Evolutionary conservation across 2,329 filamentous ascomycete species (phyloP).

Genomic region (Helminthosporium solani): DNA sequence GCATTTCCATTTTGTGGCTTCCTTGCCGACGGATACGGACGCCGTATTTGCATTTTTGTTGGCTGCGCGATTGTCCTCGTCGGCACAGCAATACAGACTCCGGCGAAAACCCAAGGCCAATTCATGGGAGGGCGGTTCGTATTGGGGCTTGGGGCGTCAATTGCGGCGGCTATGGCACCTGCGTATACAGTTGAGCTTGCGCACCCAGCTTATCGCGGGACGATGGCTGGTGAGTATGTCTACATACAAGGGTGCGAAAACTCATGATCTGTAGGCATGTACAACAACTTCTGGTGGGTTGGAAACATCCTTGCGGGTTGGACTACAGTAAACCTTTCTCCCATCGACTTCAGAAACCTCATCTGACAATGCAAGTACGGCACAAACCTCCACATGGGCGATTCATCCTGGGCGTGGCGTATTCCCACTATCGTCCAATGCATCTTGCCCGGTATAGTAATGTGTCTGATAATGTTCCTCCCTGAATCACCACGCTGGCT

Average conservation of each 20-base stretch:
- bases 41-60: constrained; percentile 58
- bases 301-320: constrained; percentile 30
- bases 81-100: constrained; percentile 54
- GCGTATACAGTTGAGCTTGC: constrained; percentile 62
- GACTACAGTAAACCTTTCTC: not conserved
- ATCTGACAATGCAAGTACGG: constrained; percentile 20
- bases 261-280: constrained; percentile 38
- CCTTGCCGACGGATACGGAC: constrained; percentile 48
- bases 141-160: constrained; percentile 52
- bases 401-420: constrained; percentile 56
- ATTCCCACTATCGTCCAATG: constrained; percentile 39
- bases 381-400: constrained; percentile 38
- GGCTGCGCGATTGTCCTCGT: constrained; percentile 56
- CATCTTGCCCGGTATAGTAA: constrained; percentile 43
- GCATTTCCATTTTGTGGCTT: constrained; percentile 50
- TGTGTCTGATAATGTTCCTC: constrained; percentile 53
- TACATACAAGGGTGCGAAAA: too few species aligned
- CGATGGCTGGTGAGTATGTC: constrained; percentile 52
- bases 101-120: constrained; percentile 50
- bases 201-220: constrained; percentile 61
- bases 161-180: constrained; percentile 58
- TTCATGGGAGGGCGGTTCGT: constrained; percentile 54
- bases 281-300: constrained; percentile 48
- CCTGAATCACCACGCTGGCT: constrained; percentile 64
- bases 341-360: not conserved